A percentile compares a stretch with the other conserved stretches of the same genome.
Evolutionary conservation across 23 red algal genomes (phyloP).

Genomic region (Cyanidioschyzon merolae): DNA sequence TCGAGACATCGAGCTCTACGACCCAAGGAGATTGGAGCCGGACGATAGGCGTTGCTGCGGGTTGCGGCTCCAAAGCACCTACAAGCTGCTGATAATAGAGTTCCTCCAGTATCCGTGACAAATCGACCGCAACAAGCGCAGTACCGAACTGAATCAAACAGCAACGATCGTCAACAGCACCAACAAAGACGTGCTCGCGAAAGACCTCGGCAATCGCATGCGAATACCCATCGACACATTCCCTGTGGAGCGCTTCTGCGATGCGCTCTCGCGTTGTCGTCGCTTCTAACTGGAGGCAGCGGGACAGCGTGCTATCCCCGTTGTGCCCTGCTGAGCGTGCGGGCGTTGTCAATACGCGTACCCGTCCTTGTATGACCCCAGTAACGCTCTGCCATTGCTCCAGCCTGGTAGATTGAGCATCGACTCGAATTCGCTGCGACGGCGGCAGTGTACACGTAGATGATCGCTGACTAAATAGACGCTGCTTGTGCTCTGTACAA

Average conservation of each 20-base stretch:
- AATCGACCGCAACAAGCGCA: conserved; percentile 34
- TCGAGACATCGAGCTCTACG: not conserved
- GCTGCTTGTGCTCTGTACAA: not conserved
- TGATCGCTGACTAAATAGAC: not conserved
- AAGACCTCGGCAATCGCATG: conserved; percentile 42
- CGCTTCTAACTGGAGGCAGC: conserved; percentile 13
- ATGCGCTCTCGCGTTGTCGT: no score
- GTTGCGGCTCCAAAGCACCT: not conserved
- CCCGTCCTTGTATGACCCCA: not conserved
- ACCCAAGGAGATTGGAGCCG: not conserved
- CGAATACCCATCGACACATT: conserved; percentile 20
- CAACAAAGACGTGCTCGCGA: conserved; percentile 63
- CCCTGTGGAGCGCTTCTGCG: conserved; percentile 16
- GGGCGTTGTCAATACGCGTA: not conserved
- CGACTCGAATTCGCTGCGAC: conserved; percentile 1
- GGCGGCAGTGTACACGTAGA: not conserved
- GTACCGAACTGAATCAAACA: conserved; percentile 54
- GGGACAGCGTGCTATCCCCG: conserved; percentile 28
- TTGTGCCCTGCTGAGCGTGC: conserved; percentile 20
- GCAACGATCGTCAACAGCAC: conserved; percentile 29
- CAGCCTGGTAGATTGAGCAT: not conserved
- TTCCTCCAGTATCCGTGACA: not conserved
- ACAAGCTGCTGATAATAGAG: conserved; percentile 21
- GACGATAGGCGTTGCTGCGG: not conserved
- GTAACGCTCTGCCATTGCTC: not conserved